A percentile compares a stretch with the other conserved stretches of the same genome.
These are phyloP conservation scores for Leishmania tropica DNA, from an alignment of 208 protist species.

Conservation along the genomic window DNA sequence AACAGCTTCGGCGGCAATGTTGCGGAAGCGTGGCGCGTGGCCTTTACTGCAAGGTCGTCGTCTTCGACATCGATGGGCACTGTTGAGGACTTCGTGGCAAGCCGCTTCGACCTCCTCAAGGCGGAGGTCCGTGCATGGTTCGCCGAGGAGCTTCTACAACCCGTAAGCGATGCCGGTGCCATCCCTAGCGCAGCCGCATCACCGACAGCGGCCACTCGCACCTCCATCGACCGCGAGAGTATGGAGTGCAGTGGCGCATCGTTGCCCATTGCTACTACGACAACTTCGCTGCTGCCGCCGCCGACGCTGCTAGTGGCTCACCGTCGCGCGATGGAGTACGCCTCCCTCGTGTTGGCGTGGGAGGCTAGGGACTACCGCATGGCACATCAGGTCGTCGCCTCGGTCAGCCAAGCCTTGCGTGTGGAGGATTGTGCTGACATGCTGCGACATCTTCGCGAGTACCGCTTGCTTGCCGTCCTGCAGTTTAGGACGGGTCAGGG, in stretches of 20 bases:
- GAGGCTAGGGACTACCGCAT: conserved; percentile 63
- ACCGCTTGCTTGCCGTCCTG: conserved; percentile 71
- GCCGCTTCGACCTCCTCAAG: conserved; percentile 27
- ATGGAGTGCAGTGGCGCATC: conserved; percentile 7
- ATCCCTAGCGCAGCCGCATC: neutral
- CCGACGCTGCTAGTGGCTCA: neutral
- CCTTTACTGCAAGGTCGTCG: neutral
- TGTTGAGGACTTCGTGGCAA: conserved; percentile 12
- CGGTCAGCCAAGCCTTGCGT: conserved; percentile 25
- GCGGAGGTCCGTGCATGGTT: conserved; percentile 23
- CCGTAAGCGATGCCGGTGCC: neutral
- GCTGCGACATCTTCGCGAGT: conserved; percentile 54
- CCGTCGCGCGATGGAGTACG: conserved; percentile 66
- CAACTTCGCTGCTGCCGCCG: neutral
- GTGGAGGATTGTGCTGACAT: conserved; percentile 72
- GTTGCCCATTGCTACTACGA: neutral
- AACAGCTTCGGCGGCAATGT: conserved; percentile 21
- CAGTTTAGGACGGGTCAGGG: conserved; percentile 50
- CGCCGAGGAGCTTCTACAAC: conserved; percentile 12
- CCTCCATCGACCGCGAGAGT: neutral
- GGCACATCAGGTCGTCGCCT: conserved; percentile 48
- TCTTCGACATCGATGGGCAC: neutral
- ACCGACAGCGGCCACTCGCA: neutral
- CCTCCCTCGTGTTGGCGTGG: conserved; percentile 67
- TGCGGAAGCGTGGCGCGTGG: conserved; percentile 18